These are phyloP conservation scores for Umbelopsis sp. DNA, from an alignment of 192 early-diverging fungal genomes.

Conservation along the genomic window DNA sequence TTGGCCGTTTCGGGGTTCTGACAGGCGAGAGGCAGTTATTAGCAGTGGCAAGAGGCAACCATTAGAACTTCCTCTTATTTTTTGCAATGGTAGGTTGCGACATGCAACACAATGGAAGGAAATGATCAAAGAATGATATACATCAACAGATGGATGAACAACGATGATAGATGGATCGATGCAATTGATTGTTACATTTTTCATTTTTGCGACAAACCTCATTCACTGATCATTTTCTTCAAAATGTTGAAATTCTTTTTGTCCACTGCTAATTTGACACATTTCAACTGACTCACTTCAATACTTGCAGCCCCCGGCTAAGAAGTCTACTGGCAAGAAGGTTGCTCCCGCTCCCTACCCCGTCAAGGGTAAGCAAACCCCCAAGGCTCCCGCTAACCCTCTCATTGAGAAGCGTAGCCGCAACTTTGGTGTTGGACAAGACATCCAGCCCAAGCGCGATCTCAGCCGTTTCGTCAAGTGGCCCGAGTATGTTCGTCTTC, in stretches of 20 bases:
- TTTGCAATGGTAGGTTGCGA: constrained; percentile 18
- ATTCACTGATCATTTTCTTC: no score
- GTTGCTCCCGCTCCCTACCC: constrained; percentile 88
- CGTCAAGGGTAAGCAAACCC: constrained; percentile 68
- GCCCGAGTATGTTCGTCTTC: constrained; percentile 98
- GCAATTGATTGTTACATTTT: background rate
- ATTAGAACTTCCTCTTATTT: constrained; percentile 19
- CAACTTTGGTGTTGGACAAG: constrained; percentile 97
- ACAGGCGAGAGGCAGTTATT: no score
- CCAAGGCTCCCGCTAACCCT: constrained; percentile 79
- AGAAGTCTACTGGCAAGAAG: constrained; percentile 82
- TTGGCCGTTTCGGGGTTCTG: no score
- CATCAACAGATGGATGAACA: constrained; percentile 6
- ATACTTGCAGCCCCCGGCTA: constrained; percentile 47
- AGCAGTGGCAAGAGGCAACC: no score
- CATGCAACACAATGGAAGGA: no score
- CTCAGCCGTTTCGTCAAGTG: constrained; percentile 97
- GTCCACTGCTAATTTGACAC: background rate
- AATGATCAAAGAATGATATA: background rate
- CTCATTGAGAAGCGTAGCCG: constrained; percentile 92
- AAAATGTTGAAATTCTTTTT: no score
- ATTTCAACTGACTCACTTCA: constrained; percentile 23
- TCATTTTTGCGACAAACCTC: background rate
- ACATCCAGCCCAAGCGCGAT: constrained; percentile 95
- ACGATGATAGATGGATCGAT: constrained; percentile 9